Conservation (phyloP, 1,284 basidiomycete genomes). For the Sutorius eximius region DNA sequence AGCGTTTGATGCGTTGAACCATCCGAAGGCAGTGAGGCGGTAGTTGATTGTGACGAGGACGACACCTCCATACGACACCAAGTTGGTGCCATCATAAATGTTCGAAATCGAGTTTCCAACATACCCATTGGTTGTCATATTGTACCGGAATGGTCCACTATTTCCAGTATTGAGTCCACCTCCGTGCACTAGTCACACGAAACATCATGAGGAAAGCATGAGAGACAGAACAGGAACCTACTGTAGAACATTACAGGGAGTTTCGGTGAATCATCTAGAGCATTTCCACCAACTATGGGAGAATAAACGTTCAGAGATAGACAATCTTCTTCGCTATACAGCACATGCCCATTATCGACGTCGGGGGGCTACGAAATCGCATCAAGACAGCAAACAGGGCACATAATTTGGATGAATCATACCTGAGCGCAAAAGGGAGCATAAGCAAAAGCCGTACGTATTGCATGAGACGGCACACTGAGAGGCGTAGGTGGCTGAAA, state of each 20-base stretch:
- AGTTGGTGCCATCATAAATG: conserved; percentile 21
- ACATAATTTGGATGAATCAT: background rate
- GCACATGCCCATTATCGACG: conserved; percentile 6
- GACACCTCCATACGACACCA: conserved; percentile 24
- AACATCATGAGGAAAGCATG: background rate
- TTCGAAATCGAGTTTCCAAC: conserved; percentile 20
- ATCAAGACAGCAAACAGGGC: background rate
- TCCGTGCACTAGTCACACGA: conserved; percentile 11
- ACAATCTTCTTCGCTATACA: conserved; percentile 16
- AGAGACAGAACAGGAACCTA: background rate
- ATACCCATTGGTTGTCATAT: conserved; percentile 18
- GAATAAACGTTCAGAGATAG: conserved; percentile 19
- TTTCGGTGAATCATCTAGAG: background rate
- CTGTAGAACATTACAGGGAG: conserved; percentile 22
- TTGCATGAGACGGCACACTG: background rate
- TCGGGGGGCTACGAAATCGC: conserved; percentile 5
- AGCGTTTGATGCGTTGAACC: conserved; percentile 25
- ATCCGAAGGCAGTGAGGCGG: conserved; percentile 26
- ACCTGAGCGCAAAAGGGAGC: conserved; percentile 20
- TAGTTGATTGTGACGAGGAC: conserved; percentile 41
- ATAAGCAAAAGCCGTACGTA: conserved; percentile 7
- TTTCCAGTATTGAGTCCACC: conserved; percentile 15
- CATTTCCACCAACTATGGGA: background rate
- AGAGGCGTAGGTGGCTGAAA: conserved; percentile 17
- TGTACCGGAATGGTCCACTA: conserved; percentile 17